Base-by-base conservation (phyloP, 306 rosid species). In the Cucurbita moschata region DNA sequence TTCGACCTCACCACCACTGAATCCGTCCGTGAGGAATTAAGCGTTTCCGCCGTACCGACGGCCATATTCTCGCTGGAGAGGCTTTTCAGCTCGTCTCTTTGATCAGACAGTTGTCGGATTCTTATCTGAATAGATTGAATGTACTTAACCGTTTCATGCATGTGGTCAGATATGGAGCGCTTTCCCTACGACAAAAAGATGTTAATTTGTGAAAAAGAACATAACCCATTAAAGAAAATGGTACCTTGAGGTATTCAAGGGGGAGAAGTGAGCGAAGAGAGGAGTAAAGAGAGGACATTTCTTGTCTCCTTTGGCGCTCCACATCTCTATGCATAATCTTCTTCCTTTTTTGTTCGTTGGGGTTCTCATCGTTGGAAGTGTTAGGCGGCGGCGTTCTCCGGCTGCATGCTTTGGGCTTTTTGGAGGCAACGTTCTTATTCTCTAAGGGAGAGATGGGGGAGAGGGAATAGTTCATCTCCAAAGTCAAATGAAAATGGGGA, bases 281-380 rank as follows among this genome's bases (percentile, higher is more conserved):
- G 26, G 84, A 43, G 42, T 86, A 58, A 7, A 81, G 89, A 54
- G 67, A n/a, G 12, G 86, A 67, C 87, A 79, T 86, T 68, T 86
- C 84, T 75, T 72, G 87, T 56, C 89, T 79, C 73, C 90, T 73
- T 64, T 81, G 86, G 2, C 86, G 77, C 68, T 86, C 89, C 59
- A 79, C 42, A 19, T 83, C 81, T 77, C 86, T 83, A 13, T 81
- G 87, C 8, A 62, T 54, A 8, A 79, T 54, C 80, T 81, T 86
- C 77, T 55, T 80, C 78, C 64, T 70, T 51, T 84, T 83, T 10
- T 73, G 6, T 7, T 53, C 58, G 26, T n/a, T 8, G 1, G 3
- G 11, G 26, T 0, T n/a, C 1, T 53, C 58, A 7, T n/a, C 11
- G 23, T 53, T n/a, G 58, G 1, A 8, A 53, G 26, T 6, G 26